A percentile compares a stretch with the other conserved stretches of the same genome.
phyloP scores from a whole-genome alignment of 768 basidiomycete species.

The Kwoniella sp. region DNA sequence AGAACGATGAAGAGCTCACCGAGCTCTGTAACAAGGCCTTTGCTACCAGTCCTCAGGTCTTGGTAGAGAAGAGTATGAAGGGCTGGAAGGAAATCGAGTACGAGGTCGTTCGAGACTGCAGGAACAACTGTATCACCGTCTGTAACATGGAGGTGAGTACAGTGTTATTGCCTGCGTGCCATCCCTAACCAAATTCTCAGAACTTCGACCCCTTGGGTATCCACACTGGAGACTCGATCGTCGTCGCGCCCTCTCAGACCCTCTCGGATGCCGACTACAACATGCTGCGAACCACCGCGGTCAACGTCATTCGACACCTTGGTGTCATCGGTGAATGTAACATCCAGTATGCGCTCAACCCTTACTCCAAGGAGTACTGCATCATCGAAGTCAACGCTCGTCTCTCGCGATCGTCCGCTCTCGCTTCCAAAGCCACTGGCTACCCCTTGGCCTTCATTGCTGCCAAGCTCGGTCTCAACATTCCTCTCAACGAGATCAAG shows the following conservation, averaged over 20 bases:
- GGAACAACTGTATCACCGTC: conserved; percentile 97
- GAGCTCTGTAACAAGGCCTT: conserved; percentile 91
- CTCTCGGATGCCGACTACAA: conserved; percentile 99
- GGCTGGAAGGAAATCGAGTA: conserved; percentile 99
- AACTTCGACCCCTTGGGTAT: conserved; percentile 99
- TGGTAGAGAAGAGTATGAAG: conserved; percentile 99
- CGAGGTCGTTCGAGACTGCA: conserved; percentile 94
- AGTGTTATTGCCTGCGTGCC: neutral
- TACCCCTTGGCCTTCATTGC: conserved; percentile 98
- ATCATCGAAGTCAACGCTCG: conserved; percentile 99
- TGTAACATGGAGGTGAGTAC: conserved; percentile 98
- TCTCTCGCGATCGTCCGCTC: conserved; percentile 91
- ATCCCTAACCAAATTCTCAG: conserved; percentile 52
- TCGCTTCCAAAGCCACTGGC: conserved; percentile 97
- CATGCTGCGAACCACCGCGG: conserved; percentile 96
- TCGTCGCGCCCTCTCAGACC: conserved; percentile 95
- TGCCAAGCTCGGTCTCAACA: conserved; percentile 93
- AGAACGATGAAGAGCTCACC: conserved; percentile 80
- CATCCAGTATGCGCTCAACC: conserved; percentile 97
- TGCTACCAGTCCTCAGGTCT: conserved; percentile 92
- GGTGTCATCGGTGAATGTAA: conserved; percentile 98
- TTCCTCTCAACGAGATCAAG: conserved; percentile 95
- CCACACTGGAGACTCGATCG: conserved; percentile 97
- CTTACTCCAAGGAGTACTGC: conserved; percentile 90
- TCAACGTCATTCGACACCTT: conserved; percentile 97